A percentile compares a stretch with the other conserved stretches of the same genome.
These are phyloP conservation scores for Arxiozyma bovina DNA, from an alignment of 1,139 yeast genomes.

Conservation along the genomic window DNA sequence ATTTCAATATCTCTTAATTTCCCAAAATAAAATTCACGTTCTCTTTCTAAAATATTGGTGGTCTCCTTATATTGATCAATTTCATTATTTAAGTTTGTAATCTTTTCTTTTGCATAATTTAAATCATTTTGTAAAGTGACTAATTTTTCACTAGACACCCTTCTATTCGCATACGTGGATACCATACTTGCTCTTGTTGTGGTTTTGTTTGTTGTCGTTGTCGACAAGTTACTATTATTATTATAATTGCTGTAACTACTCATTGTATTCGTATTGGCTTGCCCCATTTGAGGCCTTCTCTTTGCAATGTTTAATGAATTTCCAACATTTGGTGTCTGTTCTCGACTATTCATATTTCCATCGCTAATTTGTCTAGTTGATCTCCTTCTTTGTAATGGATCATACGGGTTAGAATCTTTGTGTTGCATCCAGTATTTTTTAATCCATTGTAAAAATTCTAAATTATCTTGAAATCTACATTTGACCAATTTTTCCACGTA, in stretches of 20 bases:
- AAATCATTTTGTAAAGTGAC: slow-evolving; percentile 31
- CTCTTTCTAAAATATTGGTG: slow-evolving; percentile 55
- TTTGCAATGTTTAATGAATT: slow-evolving; percentile 14
- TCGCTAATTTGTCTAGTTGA: slow-evolving; percentile 26
- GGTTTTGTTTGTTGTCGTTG: not conserved
- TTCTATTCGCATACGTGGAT: slow-evolving; percentile 11
- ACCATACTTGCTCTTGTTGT: slow-evolving; percentile 1
- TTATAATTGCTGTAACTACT: not conserved
- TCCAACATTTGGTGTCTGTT: slow-evolving; percentile 9
- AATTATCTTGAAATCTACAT: slow-evolving; percentile 86
- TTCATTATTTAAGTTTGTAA: slow-evolving; percentile 41
- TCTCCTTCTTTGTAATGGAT: slow-evolving; percentile 51
- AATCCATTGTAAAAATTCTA: slow-evolving; percentile 91
- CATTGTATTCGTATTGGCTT: not conserved
- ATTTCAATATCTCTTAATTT: slow-evolving; percentile 85
- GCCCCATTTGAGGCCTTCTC: slow-evolving; percentile 12
- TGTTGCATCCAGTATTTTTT: slow-evolving; percentile 73
- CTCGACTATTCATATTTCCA: slow-evolving; percentile 14
- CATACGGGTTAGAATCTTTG: slow-evolving; percentile 61
- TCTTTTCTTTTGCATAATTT: slow-evolving; percentile 32
- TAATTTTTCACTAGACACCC: slow-evolving; percentile 24
- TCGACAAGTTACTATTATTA: not conserved
- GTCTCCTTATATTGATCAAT: slow-evolving; percentile 44
- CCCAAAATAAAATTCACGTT: slow-evolving; percentile 82
- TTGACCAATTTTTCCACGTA: slow-evolving; percentile 77